A percentile compares a stretch with the other conserved stretches of the same genome.
Conservation (phyloP, 768 basidiomycete genomes). For the Podaxis sp. region DNA sequence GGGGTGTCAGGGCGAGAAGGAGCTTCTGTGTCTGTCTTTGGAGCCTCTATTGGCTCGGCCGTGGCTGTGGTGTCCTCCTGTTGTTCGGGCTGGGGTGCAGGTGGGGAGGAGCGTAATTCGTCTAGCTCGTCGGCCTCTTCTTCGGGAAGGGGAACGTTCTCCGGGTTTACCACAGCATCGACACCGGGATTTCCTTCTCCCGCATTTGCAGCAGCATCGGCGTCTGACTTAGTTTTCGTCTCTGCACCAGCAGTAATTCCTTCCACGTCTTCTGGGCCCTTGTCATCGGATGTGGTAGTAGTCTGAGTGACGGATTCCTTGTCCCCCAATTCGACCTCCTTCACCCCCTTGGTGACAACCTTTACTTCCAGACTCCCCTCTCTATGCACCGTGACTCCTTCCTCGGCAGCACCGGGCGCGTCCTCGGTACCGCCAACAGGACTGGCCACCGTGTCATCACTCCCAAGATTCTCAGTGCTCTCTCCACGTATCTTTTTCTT, state of each 20-base stretch:
- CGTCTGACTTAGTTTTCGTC: not conserved
- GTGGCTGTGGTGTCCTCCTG: not conserved
- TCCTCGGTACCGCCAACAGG: slow-evolving; percentile 10
- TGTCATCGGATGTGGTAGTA: slow-evolving; percentile 6
- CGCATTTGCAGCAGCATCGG: not conserved
- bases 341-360: slow-evolving; percentile 53
- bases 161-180: slow-evolving; percentile 15
- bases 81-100: not conserved
- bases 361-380: slow-evolving; percentile 26
- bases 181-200: not conserved
- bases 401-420: slow-evolving; percentile 21
- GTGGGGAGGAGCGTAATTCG: slow-evolving; percentile 14
- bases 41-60: not conserved
- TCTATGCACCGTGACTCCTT: slow-evolving; percentile 16
- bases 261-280: slow-evolving; percentile 38
- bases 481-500: slow-evolving; percentile 48
- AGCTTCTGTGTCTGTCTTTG: not conserved
- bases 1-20: not conserved
- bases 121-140: slow-evolving; percentile 17
- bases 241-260: slow-evolving; percentile 1
- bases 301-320: slow-evolving; percentile 29
- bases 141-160: slow-evolving; percentile 19
- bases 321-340: slow-evolving; percentile 71
- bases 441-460: slow-evolving; percentile 16
- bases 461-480: slow-evolving; percentile 20